phyloP scores from a whole-genome alignment of 2,329 filamentous ascomycete species.

The Lecanicillium sp. region DNA sequence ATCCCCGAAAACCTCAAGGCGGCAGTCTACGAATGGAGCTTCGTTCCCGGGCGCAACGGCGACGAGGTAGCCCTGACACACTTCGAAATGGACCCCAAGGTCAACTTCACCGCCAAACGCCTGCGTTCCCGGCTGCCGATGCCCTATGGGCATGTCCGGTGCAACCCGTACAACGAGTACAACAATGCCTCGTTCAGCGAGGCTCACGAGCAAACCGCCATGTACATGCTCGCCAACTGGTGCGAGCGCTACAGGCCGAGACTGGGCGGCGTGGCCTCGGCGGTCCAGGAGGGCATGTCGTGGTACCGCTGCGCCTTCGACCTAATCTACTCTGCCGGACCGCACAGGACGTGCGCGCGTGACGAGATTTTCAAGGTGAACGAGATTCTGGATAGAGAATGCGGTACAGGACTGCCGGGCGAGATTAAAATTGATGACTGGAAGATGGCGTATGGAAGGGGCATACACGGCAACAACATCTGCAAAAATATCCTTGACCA shows the following conservation, averaged over 20 bases:
- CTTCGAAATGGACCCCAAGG: slow-evolving; percentile 3
- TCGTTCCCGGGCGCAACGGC: neutral
- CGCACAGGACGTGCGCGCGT: neutral
- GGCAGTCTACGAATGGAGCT: slow-evolving; percentile 5
- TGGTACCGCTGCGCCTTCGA: slow-evolving; percentile 6
- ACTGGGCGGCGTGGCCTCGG: slow-evolving; percentile 1
- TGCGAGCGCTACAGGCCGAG: slow-evolving; percentile 1
- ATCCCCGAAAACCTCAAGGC: neutral
- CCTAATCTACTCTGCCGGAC: neutral
- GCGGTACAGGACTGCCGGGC: neutral
- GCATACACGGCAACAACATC: neutral
- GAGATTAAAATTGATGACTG: neutral
- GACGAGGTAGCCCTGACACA: neutral
- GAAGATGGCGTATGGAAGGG: slow-evolving; percentile 2
- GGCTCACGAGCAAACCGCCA: neutral
- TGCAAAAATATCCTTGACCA: neutral
- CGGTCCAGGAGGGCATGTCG: slow-evolving; percentile 2
- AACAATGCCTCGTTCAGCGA: neutral
- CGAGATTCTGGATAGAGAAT: neutral
- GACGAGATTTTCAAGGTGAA: neutral
- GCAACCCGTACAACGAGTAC: neutral
- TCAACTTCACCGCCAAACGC: slow-evolving; percentile 1
- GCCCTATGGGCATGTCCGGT: neutral
- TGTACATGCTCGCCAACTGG: slow-evolving; percentile 6
- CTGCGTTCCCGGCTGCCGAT: neutral